Evolutionary conservation across 208 protist species (phyloP).

Genomic region (Strigomonas galati): DNA sequence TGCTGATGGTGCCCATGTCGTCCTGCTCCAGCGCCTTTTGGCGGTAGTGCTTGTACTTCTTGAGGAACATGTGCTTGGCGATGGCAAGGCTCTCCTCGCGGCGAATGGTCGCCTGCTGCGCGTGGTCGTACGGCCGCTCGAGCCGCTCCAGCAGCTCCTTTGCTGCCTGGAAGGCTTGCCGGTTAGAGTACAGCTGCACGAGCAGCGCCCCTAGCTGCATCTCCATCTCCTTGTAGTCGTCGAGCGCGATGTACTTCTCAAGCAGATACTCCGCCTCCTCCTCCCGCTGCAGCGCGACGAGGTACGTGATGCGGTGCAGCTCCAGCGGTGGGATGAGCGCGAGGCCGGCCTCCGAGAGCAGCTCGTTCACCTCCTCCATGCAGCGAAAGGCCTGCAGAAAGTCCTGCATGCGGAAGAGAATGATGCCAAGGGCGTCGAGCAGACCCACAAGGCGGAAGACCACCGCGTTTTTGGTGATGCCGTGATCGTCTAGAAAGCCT

Average conservation of each 20-base stretch:
- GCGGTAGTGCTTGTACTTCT: conserved; percentile 69
- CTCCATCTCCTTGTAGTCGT: conserved; percentile 25
- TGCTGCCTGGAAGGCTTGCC: conserved; percentile 71
- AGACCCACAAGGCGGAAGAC: conserved; percentile 58
- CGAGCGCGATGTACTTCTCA: conserved; percentile 36
- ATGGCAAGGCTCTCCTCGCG: conserved; percentile 35
- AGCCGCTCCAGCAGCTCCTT: conserved; percentile 56
- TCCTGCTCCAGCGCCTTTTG: conserved; percentile 47
- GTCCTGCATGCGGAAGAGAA: conserved; percentile 62
- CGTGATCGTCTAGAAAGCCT: conserved; percentile 12
- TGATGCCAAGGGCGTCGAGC: conserved; percentile 74
- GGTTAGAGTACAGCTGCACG: conserved; percentile 74
- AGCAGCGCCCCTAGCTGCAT: conserved; percentile 56
- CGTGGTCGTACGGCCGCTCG: conserved; percentile 15
- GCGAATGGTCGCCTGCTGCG: neutral
- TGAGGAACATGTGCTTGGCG: conserved; percentile 73
- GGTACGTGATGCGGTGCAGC: conserved; percentile 74
- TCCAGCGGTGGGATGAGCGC: conserved; percentile 30
- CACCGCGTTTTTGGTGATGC: conserved; percentile 33
- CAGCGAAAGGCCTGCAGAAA: conserved; percentile 77
- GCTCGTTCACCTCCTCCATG: conserved; percentile 59
- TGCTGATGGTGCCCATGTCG: conserved; percentile 71
- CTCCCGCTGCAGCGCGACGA: conserved; percentile 71
- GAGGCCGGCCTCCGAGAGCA: conserved; percentile 21
- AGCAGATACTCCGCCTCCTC: conserved; percentile 79